Evolutionary conservation across 805 yeast species (phyloP), one percentile per base, ranked within the genome.

Genomic region (Yamadazyma endophytica): DNA sequence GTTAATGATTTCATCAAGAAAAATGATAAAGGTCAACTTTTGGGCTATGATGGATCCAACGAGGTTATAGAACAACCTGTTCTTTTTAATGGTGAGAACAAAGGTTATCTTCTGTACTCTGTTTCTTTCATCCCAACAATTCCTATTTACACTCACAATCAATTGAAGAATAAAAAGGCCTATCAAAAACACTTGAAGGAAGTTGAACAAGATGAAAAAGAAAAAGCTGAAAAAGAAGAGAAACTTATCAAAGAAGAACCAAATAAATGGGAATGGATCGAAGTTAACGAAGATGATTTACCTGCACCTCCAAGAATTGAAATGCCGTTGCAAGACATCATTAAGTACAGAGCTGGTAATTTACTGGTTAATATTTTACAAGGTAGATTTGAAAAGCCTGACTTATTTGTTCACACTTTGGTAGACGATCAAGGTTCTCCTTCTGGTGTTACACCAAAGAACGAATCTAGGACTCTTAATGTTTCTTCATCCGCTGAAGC

Each of bases 391-490:
- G 51, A 61, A 30, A 68, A 60, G 42, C 57, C 75, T 2, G 77
- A 73, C 29, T 51, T 70, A 4, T 74, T 54, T 42, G 62, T 82
- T 19, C 84, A 80, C 41, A 58, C 75, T 11, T 60, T 79, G 32
- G 66, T 82, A 39, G 94, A 84, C 54, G 89, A 83, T 46, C 61
- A 66, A 23, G 64, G 69, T 1, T 70, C 65, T 30, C 87, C 92
- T 2, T 67, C 76, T 2, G 76, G 73, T 35, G 64, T 67, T 6
- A 61, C 83, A 1, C 53, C 73, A 8, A 71, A 64, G 45, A 52
- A 77, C 2, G 67, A 57, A 18, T 74, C 74, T 19, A 68, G 70
- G 30, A 50, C 40, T 9, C 52, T 82, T 18, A 42, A 49, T 9
- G 47, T 66, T 15, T 49, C 69, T 11, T 73, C 75, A n/a, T 51